Evolutionary conservation across 306 rosid species (phyloP).

Genomic region (Datisca glomerata): DNA sequence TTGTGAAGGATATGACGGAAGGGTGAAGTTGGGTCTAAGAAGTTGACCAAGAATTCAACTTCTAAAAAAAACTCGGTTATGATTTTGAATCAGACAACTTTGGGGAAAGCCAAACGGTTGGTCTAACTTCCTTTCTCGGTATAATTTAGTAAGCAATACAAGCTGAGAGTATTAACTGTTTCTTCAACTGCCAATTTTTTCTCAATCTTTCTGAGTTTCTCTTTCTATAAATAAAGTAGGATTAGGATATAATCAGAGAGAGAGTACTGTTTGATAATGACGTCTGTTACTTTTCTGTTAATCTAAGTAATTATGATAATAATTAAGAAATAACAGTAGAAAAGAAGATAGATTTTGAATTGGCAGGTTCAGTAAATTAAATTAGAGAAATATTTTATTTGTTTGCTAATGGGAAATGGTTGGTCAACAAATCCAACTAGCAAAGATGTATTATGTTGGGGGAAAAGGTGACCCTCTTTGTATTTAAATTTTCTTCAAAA

Average conservation of each 20-base stretch:
- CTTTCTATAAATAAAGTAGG: slow-evolving; percentile 15
- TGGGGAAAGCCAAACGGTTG: slow-evolving; percentile 56
- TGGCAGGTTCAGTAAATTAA: slow-evolving; percentile 39
- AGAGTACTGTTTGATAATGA: slow-evolving; percentile 7
- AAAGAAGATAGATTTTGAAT: background rate
- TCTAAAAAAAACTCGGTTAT: slow-evolving; percentile 1
- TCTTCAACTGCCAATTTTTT: slow-evolving; percentile 27
- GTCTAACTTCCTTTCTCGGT: slow-evolving; percentile 59
- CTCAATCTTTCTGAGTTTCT: slow-evolving; percentile 1
- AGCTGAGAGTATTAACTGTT: slow-evolving; percentile 60
- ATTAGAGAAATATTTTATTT: slow-evolving; percentile 5
- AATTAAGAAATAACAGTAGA: background rate
- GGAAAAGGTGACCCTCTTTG: slow-evolving; percentile 2
- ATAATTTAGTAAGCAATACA: slow-evolving; percentile 34
- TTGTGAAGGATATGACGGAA: slow-evolving; percentile 45
- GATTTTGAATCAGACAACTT: slow-evolving; percentile 35
- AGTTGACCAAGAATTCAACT: slow-evolving; percentile 71
- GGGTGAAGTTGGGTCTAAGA: slow-evolving; percentile 74
- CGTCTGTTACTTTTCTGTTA: slow-evolving; percentile 1
- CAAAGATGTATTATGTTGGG: slow-evolving; percentile 12
- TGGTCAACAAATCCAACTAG: slow-evolving; percentile 63
- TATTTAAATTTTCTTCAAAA: no score
- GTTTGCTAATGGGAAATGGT: slow-evolving; percentile 16
- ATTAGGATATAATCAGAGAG: no score
- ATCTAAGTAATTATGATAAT: no score